These are phyloP conservation scores for Leishmania aethiopica DNA, from an alignment of 208 protist genomes.

Conservation along the genomic window DNA sequence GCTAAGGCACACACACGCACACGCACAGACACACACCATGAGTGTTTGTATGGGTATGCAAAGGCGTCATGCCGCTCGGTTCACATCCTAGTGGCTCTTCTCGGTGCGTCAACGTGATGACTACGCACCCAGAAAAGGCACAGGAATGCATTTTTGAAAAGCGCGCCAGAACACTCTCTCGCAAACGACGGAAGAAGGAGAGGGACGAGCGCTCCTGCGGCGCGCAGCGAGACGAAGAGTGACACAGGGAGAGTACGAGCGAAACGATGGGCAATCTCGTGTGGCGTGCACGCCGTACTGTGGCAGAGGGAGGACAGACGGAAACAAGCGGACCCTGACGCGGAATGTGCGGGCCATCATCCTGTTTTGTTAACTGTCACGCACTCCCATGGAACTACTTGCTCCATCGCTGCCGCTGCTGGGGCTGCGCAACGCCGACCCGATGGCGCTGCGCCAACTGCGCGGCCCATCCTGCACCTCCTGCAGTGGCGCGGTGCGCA, in stretches of 20 bases:
- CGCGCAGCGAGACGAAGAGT: not conserved
- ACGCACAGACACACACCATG: not conserved
- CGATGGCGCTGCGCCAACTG: conserved; percentile 35
- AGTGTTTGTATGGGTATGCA: not conserved
- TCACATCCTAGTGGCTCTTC: not conserved
- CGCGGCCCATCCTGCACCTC: conserved; percentile 39
- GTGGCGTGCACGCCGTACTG: not conserved
- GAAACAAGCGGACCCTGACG: not conserved
- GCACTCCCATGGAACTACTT: not conserved
- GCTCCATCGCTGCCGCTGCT: not conserved
- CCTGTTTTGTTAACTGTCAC: not conserved
- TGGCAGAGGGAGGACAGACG: not conserved
- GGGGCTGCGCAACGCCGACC: not conserved
- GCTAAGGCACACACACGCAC: not conserved
- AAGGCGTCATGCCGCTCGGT: not conserved
- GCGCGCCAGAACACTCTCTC: not conserved
- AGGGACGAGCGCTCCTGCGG: not conserved
- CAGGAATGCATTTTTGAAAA: not conserved
- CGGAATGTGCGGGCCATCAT: not conserved
- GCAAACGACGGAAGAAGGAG: not conserved
- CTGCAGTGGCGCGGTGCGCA: conserved; percentile 42
- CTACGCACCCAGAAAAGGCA: not conserved
- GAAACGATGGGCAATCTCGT: not conserved
- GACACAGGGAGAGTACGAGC: not conserved
- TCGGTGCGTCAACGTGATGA: not conserved